These are phyloP conservation scores for Glycine tomentella DNA, from an alignment of 306 rosid genomes.

Conservation along the genomic window DNA sequence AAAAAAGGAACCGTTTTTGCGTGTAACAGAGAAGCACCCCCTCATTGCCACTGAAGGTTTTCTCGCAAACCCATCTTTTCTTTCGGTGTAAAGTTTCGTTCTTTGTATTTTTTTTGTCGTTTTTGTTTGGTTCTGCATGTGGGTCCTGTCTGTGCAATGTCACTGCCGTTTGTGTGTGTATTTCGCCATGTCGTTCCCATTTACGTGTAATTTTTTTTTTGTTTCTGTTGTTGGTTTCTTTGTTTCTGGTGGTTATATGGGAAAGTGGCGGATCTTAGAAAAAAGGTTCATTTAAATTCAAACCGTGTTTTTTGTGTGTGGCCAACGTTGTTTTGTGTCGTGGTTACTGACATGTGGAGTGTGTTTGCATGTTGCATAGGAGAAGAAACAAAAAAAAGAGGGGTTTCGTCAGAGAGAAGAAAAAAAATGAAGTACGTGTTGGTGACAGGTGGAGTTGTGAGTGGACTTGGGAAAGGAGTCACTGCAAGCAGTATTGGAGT, in stretches of 20 bases:
- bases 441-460: conserved; percentile 94
- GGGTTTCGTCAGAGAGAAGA: conserved; percentile 14
- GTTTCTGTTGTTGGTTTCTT: too few species aligned
- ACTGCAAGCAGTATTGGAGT: conserved; percentile 87
- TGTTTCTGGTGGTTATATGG: conserved; percentile 38
- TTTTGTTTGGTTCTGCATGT: conserved; percentile 23
- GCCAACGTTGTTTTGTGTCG: conserved; percentile 7
- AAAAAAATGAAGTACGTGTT: conserved; percentile 76
- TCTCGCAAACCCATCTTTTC: conserved; percentile 18
- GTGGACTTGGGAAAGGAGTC: conserved; percentile 93
- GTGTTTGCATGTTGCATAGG: conserved; percentile 23
- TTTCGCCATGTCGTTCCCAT: neutral
- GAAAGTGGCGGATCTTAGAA: conserved; percentile 47
- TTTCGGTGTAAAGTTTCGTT: conserved; percentile 7
- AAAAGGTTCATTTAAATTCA: neutral
- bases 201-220: neutral
- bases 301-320: conserved; percentile 4
- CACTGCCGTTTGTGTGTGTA: neutral
- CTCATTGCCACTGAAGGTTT: conserved; percentile 59
- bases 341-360: conserved; percentile 7
- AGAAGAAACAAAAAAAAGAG: conserved; percentile 19
- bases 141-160: conserved; percentile 20
- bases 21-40: neutral
- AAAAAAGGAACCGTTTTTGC: neutral
- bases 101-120: neutral